phyloP scores from a whole-genome alignment of 2,329 filamentous ascomycete species.

The Colletotrichum tanaceti region DNA sequence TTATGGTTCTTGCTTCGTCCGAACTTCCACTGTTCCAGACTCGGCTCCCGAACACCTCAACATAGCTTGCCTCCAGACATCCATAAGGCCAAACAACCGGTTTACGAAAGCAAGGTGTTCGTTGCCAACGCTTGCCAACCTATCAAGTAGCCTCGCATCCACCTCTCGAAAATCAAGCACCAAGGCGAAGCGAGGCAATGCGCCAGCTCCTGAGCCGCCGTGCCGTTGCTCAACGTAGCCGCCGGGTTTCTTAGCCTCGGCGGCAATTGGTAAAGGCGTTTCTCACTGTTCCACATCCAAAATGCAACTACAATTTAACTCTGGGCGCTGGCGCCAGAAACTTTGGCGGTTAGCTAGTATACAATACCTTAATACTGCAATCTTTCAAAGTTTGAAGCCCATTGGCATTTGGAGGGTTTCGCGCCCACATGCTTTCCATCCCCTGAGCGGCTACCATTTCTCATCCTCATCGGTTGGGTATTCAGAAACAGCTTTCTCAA shows the following conservation, averaged over 20 bases:
- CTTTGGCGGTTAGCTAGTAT: slow-evolving; percentile 5
- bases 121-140: background rate
- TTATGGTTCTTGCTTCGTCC: slow-evolving; percentile 14
- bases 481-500: background rate
- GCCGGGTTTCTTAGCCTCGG: slow-evolving; percentile 3
- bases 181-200: slow-evolving; percentile 32
- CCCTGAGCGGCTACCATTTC: slow-evolving; percentile 18
- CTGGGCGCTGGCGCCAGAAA: slow-evolving; percentile 3
- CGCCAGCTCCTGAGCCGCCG: background rate
- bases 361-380: background rate
- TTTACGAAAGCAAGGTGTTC: slow-evolving; percentile 1
- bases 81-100: background rate
- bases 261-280: background rate
- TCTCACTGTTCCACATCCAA: slow-evolving; percentile 3
- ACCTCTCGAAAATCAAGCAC: slow-evolving; percentile 9
- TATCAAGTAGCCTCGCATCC: background rate
- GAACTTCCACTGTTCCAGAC: slow-evolving; percentile 1
- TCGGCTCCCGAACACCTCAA: background rate
- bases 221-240: background rate
- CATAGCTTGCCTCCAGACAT: slow-evolving; percentile 6
- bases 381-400: background rate
- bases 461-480: slow-evolving; percentile 7
- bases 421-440: background rate
- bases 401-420: slow-evolving; percentile 16
- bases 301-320: slow-evolving; percentile 9